Evolutionary conservation across 2,329 filamentous ascomycete genomes (phyloP).

Genomic region (Monilinia vaccinii-corymbosi): DNA sequence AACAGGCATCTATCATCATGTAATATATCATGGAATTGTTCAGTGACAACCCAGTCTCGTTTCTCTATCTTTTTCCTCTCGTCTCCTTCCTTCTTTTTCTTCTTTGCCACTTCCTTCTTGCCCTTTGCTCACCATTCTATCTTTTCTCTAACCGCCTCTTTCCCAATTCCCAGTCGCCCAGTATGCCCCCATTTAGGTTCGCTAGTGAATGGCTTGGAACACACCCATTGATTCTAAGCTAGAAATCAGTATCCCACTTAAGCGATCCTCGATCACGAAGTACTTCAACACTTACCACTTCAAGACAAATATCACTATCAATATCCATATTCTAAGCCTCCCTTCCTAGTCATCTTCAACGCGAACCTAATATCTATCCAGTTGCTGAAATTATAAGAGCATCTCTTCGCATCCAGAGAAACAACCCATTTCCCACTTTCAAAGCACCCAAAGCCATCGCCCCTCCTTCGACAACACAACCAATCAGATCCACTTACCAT

Average conservation of each 20-base stretch:
- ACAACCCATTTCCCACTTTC: background rate
- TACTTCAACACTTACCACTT: background rate
- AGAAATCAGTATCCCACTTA: background rate
- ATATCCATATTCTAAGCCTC: background rate
- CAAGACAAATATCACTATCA: background rate
- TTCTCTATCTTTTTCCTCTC: background rate
- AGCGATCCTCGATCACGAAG: background rate
- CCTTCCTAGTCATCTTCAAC: background rate
- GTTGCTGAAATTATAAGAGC: background rate
- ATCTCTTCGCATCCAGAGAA: background rate
- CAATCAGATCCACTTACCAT: no score
- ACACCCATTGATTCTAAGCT: background rate
- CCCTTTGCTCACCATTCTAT: background rate
- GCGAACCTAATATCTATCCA: background rate
- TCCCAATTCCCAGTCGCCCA: background rate
- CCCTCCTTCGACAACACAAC: no score
- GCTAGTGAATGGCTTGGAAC: background rate
- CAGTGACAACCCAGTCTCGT: background rate
- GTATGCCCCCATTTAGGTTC: background rate
- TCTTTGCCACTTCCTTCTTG: background rate
- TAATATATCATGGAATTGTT: background rate
- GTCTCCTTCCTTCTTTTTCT: background rate
- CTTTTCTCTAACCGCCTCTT: background rate
- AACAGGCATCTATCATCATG: background rate
- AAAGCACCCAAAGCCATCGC: no score